Conservation (phyloP, 768 basidiomycete species). For the Termitomyces sp. region DNA sequence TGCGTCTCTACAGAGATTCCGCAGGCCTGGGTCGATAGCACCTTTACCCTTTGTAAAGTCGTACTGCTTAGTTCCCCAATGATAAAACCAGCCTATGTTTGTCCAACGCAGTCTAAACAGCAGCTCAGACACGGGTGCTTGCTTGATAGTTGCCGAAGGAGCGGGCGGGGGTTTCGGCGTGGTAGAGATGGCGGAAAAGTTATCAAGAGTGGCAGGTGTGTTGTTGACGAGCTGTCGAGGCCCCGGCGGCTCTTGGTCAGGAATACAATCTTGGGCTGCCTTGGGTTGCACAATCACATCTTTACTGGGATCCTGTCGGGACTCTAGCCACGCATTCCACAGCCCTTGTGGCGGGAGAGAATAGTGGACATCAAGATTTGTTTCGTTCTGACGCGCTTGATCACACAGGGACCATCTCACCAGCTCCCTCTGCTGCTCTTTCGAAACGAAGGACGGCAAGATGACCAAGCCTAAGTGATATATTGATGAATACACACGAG, state of each 20-base stretch:
- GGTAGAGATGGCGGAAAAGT: slow-evolving; percentile 44
- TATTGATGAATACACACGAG: slow-evolving; percentile 11
- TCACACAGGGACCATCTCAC: slow-evolving; percentile 68
- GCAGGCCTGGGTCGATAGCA: slow-evolving; percentile 52
- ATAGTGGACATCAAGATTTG: slow-evolving; percentile 89
- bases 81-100: slow-evolving; percentile 94
- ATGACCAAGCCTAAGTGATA: slow-evolving; percentile 69
- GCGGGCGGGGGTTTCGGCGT: slow-evolving; percentile 56
- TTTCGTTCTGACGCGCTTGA: slow-evolving; percentile 77
- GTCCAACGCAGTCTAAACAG: slow-evolving; percentile 87
- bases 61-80: slow-evolving; percentile 96
- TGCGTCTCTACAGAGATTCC: slow-evolving; percentile 54
- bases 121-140: slow-evolving; percentile 48
- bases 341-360: slow-evolving; percentile 66
- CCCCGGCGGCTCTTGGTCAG: slow-evolving; percentile 31
- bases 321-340: slow-evolving; percentile 59
- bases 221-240: slow-evolving; percentile 72
- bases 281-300: slow-evolving; percentile 41
- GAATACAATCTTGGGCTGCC: slow-evolving; percentile 24
- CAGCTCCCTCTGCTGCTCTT: slow-evolving; percentile 59
- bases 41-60: slow-evolving; percentile 74
- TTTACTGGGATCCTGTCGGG: slow-evolving; percentile 23
- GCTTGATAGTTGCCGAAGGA: slow-evolving; percentile 58
- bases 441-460: slow-evolving; percentile 68
- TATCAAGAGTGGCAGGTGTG: slow-evolving; percentile 54